Evolutionary conservation across 257 asterid species (phyloP).

Genomic region (Verbascum thapsus): DNA sequence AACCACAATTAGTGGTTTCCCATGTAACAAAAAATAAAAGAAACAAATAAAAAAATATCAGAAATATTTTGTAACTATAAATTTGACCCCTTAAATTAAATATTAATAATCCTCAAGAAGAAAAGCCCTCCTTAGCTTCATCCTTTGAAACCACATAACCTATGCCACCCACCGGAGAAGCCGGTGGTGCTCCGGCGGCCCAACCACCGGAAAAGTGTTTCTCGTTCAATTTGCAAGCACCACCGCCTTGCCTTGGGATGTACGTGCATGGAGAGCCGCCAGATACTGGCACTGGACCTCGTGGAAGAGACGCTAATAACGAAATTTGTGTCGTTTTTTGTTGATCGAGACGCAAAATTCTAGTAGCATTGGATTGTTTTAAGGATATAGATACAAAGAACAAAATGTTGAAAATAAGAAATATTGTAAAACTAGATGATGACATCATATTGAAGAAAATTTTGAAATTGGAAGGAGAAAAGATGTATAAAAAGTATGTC

Average conservation of each 20-base stretch:
- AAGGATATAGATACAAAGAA: background rate
- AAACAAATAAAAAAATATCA: background rate
- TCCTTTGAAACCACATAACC: constrained; percentile 6
- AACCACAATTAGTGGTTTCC: constrained; percentile 15
- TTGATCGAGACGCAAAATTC: constrained; percentile 35
- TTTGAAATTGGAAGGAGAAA: background rate
- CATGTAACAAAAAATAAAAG: background rate
- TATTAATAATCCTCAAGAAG: constrained; percentile 6
- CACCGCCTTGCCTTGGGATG: constrained; percentile 42
- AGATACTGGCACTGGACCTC: constrained; percentile 49
- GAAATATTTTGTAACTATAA: background rate
- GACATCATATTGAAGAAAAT: constrained; percentile 32
- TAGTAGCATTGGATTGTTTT: constrained; percentile 37
- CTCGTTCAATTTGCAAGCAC: constrained; percentile 39
- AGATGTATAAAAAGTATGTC: background rate
- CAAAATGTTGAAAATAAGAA: constrained; percentile 30
- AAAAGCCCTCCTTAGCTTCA: constrained; percentile 6
- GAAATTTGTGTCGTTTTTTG: constrained; percentile 22
- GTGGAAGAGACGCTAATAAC: constrained; percentile 45
- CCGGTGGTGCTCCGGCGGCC: constrained; percentile 16
- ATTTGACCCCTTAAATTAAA: background rate
- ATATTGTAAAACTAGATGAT: constrained; percentile 6
- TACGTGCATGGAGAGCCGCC: constrained; percentile 53
- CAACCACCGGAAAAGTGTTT: constrained; percentile 38
- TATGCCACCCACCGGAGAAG: background rate